Evolutionary conservation across 2,329 filamentous ascomycete genomes (phyloP).

Genomic region (Hypoxylon sp.): DNA sequence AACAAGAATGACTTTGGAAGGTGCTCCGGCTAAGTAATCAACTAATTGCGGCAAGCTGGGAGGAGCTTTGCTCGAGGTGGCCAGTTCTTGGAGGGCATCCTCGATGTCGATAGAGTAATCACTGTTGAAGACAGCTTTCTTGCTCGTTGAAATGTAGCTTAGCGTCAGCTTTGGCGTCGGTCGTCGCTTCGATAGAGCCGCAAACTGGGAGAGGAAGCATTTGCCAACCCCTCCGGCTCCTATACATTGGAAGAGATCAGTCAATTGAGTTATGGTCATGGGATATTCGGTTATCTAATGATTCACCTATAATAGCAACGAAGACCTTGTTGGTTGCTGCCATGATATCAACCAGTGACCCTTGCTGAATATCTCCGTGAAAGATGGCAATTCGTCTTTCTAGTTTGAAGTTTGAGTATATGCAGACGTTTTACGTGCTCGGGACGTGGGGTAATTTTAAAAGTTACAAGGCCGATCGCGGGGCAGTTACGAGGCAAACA

Average conservation of each 20-base stretch:
- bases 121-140: slow-evolving; percentile 80
- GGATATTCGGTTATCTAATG: not conserved
- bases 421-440: slow-evolving; percentile 18
- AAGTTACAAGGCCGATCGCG: slow-evolving; percentile 47
- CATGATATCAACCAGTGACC: slow-evolving; percentile 52
- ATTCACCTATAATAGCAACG: slow-evolving; percentile 63
- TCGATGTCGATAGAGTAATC: slow-evolving; percentile 77
- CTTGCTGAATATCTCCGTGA: slow-evolving; percentile 31
- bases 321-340: slow-evolving; percentile 61
- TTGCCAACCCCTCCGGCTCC: slow-evolving; percentile 94
- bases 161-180: slow-evolving; percentile 79
- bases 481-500: slow-evolving; percentile 41
- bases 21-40: slow-evolving; percentile 81
- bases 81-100: slow-evolving; percentile 71
- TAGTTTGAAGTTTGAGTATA: slow-evolving; percentile 5
- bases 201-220: slow-evolving; percentile 87
- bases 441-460: slow-evolving; percentile 45
- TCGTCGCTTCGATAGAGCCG: slow-evolving; percentile 73
- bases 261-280: slow-evolving; percentile 19
- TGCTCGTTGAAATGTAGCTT: slow-evolving; percentile 87
- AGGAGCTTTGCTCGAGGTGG: slow-evolving; percentile 72
- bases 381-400: not conserved
- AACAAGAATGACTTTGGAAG: slow-evolving; percentile 83
- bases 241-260: slow-evolving; percentile 54
- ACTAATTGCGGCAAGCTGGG: slow-evolving; percentile 77